Evolutionary conservation across 257 asterid species (phyloP).

Genomic region (Gentiana dahurica): DNA sequence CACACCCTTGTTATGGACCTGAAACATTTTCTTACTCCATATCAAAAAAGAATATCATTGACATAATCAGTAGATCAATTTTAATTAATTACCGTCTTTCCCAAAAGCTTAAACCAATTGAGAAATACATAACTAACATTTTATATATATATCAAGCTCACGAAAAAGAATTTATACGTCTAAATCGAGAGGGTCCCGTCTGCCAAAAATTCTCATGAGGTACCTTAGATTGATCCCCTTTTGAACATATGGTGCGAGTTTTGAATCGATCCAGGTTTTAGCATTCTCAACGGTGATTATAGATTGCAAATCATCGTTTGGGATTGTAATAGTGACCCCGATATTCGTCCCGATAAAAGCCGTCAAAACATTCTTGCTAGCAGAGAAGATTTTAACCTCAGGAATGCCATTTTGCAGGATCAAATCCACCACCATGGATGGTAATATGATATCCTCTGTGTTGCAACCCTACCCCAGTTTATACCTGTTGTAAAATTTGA

Average conservation of each 20-base stretch:
- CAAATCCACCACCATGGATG: slow-evolving; percentile 16
- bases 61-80: no score
- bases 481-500: not conserved
- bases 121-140: no score
- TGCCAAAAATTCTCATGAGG: no score
- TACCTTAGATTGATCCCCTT: not conserved
- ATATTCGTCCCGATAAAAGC: slow-evolving; percentile 2
- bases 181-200: no score
- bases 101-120: no score
- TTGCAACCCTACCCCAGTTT: slow-evolving; percentile 15
- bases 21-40: no score
- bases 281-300: not conserved
- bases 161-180: no score
- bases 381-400: slow-evolving; percentile 4
- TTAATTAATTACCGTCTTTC: no score
- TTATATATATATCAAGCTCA: no score
- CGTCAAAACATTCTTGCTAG: slow-evolving; percentile 7
- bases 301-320: not conserved
- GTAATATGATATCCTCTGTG: slow-evolving; percentile 7
- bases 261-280: not conserved
- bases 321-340: slow-evolving; percentile 1
- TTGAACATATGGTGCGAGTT: not conserved
- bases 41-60: no score
- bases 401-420: slow-evolving; percentile 4
- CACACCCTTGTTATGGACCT: no score